phyloP scores from a whole-genome alignment of 805 yeast species.

The Candida stauntonica region DNA sequence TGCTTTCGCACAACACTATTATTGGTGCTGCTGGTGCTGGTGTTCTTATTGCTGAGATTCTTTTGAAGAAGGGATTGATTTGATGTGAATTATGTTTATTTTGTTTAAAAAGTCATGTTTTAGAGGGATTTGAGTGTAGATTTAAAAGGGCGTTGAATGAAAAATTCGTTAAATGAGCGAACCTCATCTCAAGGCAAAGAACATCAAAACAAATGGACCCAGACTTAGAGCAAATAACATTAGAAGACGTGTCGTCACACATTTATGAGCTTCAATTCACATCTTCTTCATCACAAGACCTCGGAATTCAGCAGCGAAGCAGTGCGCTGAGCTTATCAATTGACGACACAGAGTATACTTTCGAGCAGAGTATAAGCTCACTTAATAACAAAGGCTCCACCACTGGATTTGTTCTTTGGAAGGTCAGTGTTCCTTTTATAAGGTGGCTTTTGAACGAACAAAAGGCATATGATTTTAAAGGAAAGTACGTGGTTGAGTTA shows the following conservation, averaged over 20 bases:
- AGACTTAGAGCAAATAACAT: conserved; percentile 13
- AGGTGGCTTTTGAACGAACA: conserved; percentile 48
- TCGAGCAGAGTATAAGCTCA: conserved; percentile 31
- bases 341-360: conserved; percentile 17
- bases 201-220: not conserved
- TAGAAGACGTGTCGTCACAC: conserved; percentile 16
- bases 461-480: conserved; percentile 12
- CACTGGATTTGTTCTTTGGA: conserved; percentile 67
- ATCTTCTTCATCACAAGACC: conserved; percentile 11
- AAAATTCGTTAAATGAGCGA: no score
- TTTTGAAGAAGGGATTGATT: conserved; percentile 70
- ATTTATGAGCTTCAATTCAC: conserved; percentile 19
- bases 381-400: conserved; percentile 35
- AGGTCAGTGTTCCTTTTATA: conserved; percentile 41
- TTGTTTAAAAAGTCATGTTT: no score
- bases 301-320: conserved; percentile 25
- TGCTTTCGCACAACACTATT: conserved; percentile 94
- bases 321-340: conserved; percentile 24
- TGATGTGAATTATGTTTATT: conserved; percentile 38
- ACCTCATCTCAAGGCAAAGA: not conserved
- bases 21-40: conserved; percentile 99
- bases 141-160: no score
- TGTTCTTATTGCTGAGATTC: conserved; percentile 87
- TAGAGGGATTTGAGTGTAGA: no score
- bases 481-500: conserved; percentile 43